Evolutionary conservation across 192 early-diverging fungal genomes (phyloP).

Genomic region (Entophlyctis helioformis): DNA sequence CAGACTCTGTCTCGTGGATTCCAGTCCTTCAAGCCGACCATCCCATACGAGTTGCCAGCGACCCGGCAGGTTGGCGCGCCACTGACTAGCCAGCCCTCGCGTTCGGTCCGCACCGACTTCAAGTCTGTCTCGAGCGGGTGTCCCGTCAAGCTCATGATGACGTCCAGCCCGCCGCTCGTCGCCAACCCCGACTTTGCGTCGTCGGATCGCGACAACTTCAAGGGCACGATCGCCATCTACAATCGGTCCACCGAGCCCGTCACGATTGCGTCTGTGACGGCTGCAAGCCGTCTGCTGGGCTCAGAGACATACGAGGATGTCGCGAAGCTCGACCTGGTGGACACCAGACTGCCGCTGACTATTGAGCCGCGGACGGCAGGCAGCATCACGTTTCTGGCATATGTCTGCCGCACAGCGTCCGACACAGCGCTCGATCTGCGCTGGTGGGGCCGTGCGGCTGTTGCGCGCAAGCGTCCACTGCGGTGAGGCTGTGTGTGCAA

Average conservation of each 20-base stretch:
- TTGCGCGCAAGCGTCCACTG: conserved; percentile 29
- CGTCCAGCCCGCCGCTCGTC: conserved; percentile 7
- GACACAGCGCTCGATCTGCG: conserved; percentile 12
- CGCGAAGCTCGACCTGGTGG: conserved; percentile 7
- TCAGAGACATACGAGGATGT: conserved; percentile 20
- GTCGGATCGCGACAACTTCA: conserved; percentile 24
- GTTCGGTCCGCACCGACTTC: conserved; percentile 21
- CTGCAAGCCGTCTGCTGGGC: conserved; percentile 29
- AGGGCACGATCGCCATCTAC: conserved; percentile 26
- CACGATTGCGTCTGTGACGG: conserved; percentile 20
- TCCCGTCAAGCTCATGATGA: no score
- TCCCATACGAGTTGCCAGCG: conserved; percentile 24
- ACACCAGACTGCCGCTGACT: conserved; percentile 12
- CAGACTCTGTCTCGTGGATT: conserved; percentile 18
- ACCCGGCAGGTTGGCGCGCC: conserved; percentile 12
- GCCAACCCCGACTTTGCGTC: conserved; percentile 25
- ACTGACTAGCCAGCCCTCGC: conserved; percentile 6
- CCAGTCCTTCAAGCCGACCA: conserved; percentile 21
- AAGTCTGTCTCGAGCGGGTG: background rate
- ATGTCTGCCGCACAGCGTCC: conserved; percentile 14
- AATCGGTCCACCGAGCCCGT: conserved; percentile 17
- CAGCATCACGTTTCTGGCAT: conserved; percentile 17
- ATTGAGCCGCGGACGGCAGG: conserved; percentile 19
- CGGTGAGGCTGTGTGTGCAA: conserved; percentile 24
- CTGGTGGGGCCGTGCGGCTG: conserved; percentile 26